These are phyloP conservation scores for Agaricus blazei DNA, from an alignment of 768 basidiomycete species.

Conservation along the genomic window DNA sequence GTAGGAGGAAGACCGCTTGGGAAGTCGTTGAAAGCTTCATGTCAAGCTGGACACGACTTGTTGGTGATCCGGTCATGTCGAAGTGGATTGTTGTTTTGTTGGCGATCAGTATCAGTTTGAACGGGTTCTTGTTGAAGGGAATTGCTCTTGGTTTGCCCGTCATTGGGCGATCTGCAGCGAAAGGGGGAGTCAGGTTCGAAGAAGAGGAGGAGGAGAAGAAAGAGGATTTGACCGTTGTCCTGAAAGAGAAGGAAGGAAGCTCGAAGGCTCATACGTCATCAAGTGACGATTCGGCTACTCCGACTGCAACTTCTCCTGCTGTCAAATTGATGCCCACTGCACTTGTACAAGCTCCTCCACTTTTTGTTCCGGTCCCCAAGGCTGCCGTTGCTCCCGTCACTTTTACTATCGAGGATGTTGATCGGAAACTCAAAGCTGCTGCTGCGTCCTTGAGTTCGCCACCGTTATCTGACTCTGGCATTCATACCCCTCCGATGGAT, in stretches of 20 bases:
- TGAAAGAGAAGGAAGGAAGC: neutral
- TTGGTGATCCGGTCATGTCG: conserved; percentile 89
- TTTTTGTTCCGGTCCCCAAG: conserved; percentile 2
- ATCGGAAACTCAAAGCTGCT: conserved; percentile 38
- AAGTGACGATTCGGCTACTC: neutral
- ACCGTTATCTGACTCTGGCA: conserved; percentile 6
- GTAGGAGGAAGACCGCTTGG: conserved; percentile 23
- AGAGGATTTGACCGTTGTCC: neutral
- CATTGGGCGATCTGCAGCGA: conserved; percentile 14
- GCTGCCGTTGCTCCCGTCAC: conserved; percentile 9
- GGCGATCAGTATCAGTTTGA: conserved; percentile 80
- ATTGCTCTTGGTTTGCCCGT: conserved; percentile 54
- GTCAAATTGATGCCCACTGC: neutral
- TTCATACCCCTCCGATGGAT: conserved; percentile 7
- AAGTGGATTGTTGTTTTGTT: conserved; percentile 94
- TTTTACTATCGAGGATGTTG: conserved; percentile 55
- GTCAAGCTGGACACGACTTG: conserved; percentile 84
- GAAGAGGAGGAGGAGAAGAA: conserved; percentile 21
- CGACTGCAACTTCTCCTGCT: neutral
- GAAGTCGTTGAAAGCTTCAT: conserved; percentile 81
- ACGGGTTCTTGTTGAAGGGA: conserved; percentile 89
- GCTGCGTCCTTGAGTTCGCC: conserved; percentile 1
- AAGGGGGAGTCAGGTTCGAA: conserved; percentile 24
- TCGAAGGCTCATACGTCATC: neutral
- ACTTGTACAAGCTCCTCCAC: neutral